Conservation (phyloP, 257 asterid genomes). For the Phtheirospermum japonicum region DNA sequence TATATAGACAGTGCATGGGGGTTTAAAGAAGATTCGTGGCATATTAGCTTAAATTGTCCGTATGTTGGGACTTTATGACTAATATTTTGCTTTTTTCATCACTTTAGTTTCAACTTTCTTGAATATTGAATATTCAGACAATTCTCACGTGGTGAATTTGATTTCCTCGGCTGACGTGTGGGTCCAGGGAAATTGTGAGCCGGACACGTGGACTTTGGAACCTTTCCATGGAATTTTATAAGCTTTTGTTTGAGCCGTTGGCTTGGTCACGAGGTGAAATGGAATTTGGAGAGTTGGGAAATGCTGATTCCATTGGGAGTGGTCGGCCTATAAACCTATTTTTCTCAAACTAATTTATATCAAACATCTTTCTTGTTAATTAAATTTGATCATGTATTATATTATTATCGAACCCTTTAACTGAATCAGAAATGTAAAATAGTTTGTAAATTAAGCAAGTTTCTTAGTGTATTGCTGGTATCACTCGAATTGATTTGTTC, state of each 20-base stretch:
- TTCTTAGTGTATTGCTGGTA: no score
- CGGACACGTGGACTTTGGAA: slow-evolving; percentile 44
- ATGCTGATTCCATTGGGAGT: no score
- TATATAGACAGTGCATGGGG: slow-evolving; percentile 27
- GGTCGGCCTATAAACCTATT: no score
- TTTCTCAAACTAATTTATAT: no score
- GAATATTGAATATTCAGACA: slow-evolving; percentile 27
- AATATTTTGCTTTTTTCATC: slow-evolving; percentile 29
- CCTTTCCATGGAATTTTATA: slow-evolving; percentile 22
- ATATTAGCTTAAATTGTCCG: slow-evolving; percentile 36
- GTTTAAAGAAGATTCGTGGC: slow-evolving; percentile 57
- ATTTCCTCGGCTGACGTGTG: slow-evolving; percentile 25
- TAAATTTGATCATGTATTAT: no score
- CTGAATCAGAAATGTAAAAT: no score
- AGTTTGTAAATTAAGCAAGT: no score
- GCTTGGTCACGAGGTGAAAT: slow-evolving; percentile 33
- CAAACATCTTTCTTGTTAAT: no score
- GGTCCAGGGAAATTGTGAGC: slow-evolving; percentile 27
- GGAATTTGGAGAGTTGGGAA: no score
- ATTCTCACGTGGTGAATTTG: slow-evolving; percentile 20
- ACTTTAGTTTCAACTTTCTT: slow-evolving; percentile 22
- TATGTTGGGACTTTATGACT: no score
- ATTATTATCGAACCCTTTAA: no score
- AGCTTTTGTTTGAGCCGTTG: slow-evolving; percentile 31
- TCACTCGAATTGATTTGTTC: no score